Base-by-base conservation (phyloP, 345 rosid genomes). In the Pistacia vera region DNA sequence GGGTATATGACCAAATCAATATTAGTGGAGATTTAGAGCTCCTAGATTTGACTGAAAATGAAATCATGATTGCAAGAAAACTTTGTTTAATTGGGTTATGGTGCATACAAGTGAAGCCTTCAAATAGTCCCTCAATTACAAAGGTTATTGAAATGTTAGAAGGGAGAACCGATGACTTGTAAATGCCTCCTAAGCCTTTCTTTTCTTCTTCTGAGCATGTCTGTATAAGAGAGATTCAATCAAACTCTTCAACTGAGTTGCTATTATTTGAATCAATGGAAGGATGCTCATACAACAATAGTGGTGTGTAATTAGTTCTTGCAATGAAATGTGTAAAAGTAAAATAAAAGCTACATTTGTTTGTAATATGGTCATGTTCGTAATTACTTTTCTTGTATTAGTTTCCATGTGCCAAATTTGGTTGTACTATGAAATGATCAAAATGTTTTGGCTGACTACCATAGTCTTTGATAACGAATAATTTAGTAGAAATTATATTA, bases 111-210 rank as follows among this genome's bases (percentile, higher is more conserved):
- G 72, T 76, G 71, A 48, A 46, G n/a, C 56, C 82, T 57, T 48
- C 66, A 2, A 76, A 87, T 36, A 85, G 88, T 13, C 86, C 86
- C 5, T 69, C 75, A 12, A 86, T 84, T 80, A 60, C 78, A 62
- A 70, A 36, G 62, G 86, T 84, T 35, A 66, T 84, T 44, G 83
- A 83, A 57, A 82, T 83, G 86, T 76, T 87, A 56, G 74, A 72
- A 68, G 77, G 78, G 0, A 70, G 61, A 13, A n/a, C 56, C 2
- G 77, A 71, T 38, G 65, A 74, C 33, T 70, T 87, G 66, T 71
- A 75, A 70, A 61, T 81, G 79, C 86, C 88, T 68, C 73, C 81
- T 12, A 81, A 60, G 35, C 77, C 85, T 33, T 63, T 77, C 58
- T 80, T 75, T 13, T 76, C 82, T 68, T 75, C 78, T 67, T 63